A percentile compares a stretch with the other conserved stretches of the same genome.
These are phyloP conservation scores for Jamesozyma lodderae DNA, from an alignment of 805 yeast genomes.

Conservation along the genomic window DNA sequence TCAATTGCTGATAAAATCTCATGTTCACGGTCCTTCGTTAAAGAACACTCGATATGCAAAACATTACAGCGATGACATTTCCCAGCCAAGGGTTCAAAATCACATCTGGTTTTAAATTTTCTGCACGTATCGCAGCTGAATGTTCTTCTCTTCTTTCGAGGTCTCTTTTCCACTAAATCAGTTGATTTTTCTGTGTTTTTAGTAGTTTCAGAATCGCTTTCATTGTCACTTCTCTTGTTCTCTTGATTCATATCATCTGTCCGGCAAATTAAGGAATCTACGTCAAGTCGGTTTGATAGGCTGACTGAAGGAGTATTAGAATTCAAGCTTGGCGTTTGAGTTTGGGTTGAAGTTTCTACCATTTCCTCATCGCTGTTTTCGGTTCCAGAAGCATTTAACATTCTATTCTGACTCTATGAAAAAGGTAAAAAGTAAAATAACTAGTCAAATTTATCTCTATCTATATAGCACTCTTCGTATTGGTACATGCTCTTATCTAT, in stretches of 20 bases:
- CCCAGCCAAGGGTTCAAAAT: conserved; percentile 34
- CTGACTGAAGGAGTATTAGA: no score
- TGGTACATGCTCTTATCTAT: no score
- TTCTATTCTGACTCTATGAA: no score
- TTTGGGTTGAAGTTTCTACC: no score
- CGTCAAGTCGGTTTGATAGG: no score
- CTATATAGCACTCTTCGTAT: no score
- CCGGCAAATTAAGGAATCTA: no score
- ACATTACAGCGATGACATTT: conserved; percentile 47
- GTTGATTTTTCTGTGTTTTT: neutral
- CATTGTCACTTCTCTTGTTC: neutral
- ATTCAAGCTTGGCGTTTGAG: no score
- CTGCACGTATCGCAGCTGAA: conserved; percentile 45
- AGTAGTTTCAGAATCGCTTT: neutral
- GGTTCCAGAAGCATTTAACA: no score
- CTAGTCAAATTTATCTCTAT: no score
- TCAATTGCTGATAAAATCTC: conserved; percentile 21
- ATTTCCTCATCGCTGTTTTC: no score
- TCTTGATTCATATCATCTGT: neutral
- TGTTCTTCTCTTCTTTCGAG: conserved; percentile 33
- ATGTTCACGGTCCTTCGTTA: conserved; percentile 25
- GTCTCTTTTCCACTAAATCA: conserved; percentile 15
- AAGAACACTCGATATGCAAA: conserved; percentile 40
- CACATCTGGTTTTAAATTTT: conserved; percentile 50
- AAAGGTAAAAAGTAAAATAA: no score